Evolutionary conservation across 768 basidiomycete species (phyloP).

Genomic region (Tephrocybe rancida): DNA sequence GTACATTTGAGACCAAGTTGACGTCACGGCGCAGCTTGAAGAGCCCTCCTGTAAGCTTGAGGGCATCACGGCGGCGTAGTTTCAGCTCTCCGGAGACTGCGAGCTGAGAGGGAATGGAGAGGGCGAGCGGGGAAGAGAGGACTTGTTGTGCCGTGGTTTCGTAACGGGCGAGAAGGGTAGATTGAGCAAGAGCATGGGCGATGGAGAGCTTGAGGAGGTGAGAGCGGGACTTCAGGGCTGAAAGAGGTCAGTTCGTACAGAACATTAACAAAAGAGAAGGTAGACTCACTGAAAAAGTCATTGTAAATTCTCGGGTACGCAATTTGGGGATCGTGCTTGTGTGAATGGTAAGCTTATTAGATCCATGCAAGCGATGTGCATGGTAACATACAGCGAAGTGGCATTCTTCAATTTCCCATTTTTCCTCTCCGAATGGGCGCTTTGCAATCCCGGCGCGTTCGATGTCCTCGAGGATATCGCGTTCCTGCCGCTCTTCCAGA

Average conservation of each 20-base stretch:
- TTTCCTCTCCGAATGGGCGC: conserved; percentile 58
- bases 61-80: conserved; percentile 78
- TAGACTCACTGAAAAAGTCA: conserved; percentile 86
- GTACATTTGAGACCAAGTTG: conserved; percentile 89
- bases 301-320: conserved; percentile 92
- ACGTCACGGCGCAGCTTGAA: conserved; percentile 90
- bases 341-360: conserved; percentile 5
- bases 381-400: conserved; percentile 74
- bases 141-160: conserved; percentile 79
- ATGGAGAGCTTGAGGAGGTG: conserved; percentile 92
- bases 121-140: conserved; percentile 74
- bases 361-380: conserved; percentile 1
- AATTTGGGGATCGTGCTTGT: conserved; percentile 80
- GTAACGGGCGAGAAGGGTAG: conserved; percentile 87
- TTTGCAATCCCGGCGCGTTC: conserved; percentile 70
- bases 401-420: conserved; percentile 94
- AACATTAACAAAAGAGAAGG: background rate
- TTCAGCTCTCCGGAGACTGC: conserved; percentile 76
- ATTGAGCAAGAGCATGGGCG: conserved; percentile 92
- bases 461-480: conserved; percentile 82
- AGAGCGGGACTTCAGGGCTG: conserved; percentile 90
- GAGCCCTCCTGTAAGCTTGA: conserved; percentile 82
- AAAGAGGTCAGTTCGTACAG: background rate
- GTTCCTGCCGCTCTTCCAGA: conserved; percentile 76
- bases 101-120: conserved; percentile 83